Base-by-base conservation (phyloP, 306 rosid species). In the Hylodesmum podocarpum region DNA sequence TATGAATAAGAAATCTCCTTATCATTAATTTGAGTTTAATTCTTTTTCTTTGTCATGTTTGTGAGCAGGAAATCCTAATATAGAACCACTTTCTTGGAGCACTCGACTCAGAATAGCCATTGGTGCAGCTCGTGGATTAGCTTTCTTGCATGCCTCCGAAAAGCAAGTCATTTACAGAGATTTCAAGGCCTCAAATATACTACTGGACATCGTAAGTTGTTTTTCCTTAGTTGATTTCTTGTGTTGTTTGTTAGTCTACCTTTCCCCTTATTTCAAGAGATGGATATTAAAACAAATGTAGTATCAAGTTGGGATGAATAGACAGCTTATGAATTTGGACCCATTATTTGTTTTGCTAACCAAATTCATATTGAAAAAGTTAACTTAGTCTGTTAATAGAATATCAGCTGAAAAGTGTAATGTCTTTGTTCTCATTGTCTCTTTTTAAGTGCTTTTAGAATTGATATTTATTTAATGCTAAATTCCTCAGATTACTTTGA, bases 141-240 rank as follows among this genome's bases (percentile, higher is more conserved):
- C 97, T 40, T 95, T 95, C 89, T 77, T 95, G 82, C 98, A 95
- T 55, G 36, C 86, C 25, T 85, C 96, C 0, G 97, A 90, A 22
- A 88, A 85, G 41, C 80, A 88, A 76, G 84, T 92, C 57, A 95
- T 95, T 63, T 90, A 89, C 69, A 84, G 96, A 88, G 96, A 92
- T 87, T 95, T 95, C 76, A 95, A 95, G 83, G 92, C 98, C 55
- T 92, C 97, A 15, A 95, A 92, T 76, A 90, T 95, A 73, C 88
- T 95, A 19, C 96, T 95, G 6, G 97, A 95, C 47, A 82, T 27
- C 92, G 98, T 94, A 18, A 66, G 93, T 82, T 63, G 18, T 22
- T 61, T 73, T 66, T 72, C 67, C 47, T 47, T 62, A 11, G 15
- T 58, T 33, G 6, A 49, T 22, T 13, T 72, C 51, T 76, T 21